Base-by-base conservation (phyloP, 163 green algal genomes). In the Smithsoniella earleae region DNA sequence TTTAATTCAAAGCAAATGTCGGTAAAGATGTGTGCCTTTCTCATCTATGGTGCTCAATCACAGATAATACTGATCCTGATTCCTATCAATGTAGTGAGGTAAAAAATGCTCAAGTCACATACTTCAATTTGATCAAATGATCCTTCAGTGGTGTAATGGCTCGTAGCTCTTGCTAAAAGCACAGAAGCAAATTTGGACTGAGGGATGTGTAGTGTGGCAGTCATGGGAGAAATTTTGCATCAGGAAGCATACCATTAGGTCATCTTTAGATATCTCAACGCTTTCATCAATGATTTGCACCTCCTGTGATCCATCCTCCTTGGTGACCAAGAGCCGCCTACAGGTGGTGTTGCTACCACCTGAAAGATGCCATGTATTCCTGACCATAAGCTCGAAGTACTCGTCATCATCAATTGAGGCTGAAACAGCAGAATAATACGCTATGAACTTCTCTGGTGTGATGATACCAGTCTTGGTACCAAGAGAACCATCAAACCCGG, bases 351-450 rank as follows among this genome's bases (percentile, higher is more conserved):
- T 82, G 36, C 78, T 75, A 16, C 77, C 82, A 36, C 77, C 80
- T 54, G 49, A 45, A 18, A 86, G 78, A 52, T 83, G 77, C 82
- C 82, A 87, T 33, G 77, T 76, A 73, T 87, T 87, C 37, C 82
- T 76, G 38, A 87, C 83, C 69, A 87, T 80, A 38, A 87, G 77
- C 73, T 87, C 82, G 33, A 87, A 87, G 75, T 87, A 87, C 36
- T 85, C 82, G 62, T 87, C 82, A 20, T 79, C 69, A 49, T 86
- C 78, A n/a, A 87, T 77, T 38, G 66, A 78, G 16, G 82, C 75
- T 20, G 46, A 78, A 37, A 87, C 34, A 38, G 31, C 34, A 38
- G 28, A 22, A 74, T 84, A 86, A 74, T 86, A 82, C 33, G 55
- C n/a, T 16, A 69, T 46, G 74, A 85, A 87, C 75, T 87, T 81